Evolutionary conservation across 2,329 filamentous ascomycete species (phyloP), one percentile per base, ranked within the genome.

Genomic region (Basipetospora chlamydospora): DNA sequence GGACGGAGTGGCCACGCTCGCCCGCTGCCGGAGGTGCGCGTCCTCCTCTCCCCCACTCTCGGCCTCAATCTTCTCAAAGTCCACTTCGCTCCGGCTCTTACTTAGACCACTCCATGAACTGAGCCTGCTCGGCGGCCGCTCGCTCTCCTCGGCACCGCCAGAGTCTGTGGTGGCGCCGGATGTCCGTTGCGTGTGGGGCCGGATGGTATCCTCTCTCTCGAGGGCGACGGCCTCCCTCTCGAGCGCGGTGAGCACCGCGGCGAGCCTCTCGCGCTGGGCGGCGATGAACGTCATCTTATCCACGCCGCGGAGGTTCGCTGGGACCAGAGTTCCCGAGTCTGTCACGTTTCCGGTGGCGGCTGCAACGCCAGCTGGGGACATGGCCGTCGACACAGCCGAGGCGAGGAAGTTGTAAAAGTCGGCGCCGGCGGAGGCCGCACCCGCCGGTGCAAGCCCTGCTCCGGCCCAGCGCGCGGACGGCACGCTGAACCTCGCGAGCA

Each of bases 11-110:
- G 46, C 43, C 18, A 55, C 43, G 21, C 21, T 38, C 7, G 32
- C 40, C 35, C 53, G 55, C 42, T 50, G 50, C 38, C 55, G 50
- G 18, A 58, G 48, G 13, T 47, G 49, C 8, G 47, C 62, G 22
- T 61, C 64, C 31, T 72, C 70, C 49, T 73, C 76, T 18, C 61
- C 61, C 8, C 67, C 68, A 48, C 76, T 79, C 50, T 87, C 80
- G 23, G 77, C 75, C 43, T 90, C 81, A 46, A 92, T 83, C 53
- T 84, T 82, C 50, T 93, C 86, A 50, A 95, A 95, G 47, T 93
- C 88, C 15, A 72, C 73, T 52, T 94, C 86, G 54, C 83, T 92
- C 44, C 77, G 76, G 50, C 82, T 88, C 60, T 88, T 88, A 47
- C 73, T 79, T 48, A 93, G 59, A 3, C 64, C 73, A 42, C 67